Evolutionary conservation across 2,329 filamentous ascomycete species (phyloP).

Genomic region (Penicillium sp.): DNA sequence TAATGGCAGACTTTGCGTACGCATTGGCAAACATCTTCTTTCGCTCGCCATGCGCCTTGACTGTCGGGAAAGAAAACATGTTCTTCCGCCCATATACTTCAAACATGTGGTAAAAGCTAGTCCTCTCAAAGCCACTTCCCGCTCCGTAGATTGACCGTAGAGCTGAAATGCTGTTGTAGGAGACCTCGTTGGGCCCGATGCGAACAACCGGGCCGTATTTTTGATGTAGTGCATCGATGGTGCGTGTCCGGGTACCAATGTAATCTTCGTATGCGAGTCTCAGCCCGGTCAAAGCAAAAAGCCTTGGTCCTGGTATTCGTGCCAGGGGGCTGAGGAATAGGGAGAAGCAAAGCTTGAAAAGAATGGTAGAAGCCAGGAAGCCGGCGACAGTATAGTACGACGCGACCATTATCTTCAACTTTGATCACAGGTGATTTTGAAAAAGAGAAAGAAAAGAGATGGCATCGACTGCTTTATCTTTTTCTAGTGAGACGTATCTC

Average conservation of each 20-base stretch:
- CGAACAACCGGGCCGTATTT: constrained; percentile 24
- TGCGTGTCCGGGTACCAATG: constrained; percentile 39
- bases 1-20: constrained; percentile 50
- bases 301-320: constrained; percentile 30
- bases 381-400: no score
- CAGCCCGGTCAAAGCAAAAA: constrained; percentile 43
- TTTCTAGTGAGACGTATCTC: no score
- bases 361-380: no score
- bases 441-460: no score
- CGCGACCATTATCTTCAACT: no score
- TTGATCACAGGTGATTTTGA: no score
- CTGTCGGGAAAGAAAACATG: constrained; percentile 48
- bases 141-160: constrained; percentile 52
- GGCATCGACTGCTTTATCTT: no score
- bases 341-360: background rate
- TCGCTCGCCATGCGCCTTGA: constrained; percentile 44
- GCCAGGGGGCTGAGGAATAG: background rate
- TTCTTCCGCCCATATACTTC: constrained; percentile 51
- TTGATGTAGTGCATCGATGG: constrained; percentile 42
- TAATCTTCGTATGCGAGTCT: constrained; percentile 45
- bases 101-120: constrained; percentile 54
- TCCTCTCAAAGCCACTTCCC: constrained; percentile 49
- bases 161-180: constrained; percentile 43
- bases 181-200: constrained; percentile 46
- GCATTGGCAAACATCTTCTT: constrained; percentile 52